A percentile compares a stretch with the other conserved stretches of the same genome.
phyloP scores from a whole-genome alignment of 148 eudicot genomes.

The Amaranthus palmeri region DNA sequence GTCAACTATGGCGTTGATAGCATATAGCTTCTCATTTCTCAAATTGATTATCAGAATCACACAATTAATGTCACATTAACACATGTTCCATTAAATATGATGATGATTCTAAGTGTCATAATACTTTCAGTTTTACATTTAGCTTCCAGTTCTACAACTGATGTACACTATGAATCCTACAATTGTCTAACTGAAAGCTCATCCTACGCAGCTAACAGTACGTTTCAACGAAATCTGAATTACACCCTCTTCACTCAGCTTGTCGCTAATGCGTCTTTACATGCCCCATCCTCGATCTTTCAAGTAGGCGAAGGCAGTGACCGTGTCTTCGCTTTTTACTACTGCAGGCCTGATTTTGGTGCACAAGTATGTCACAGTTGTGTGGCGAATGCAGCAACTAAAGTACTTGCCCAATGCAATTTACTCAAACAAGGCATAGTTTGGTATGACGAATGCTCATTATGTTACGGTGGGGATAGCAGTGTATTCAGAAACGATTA shows the following conservation, averaged over 20 bases:
- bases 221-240: slow-evolving; percentile 15
- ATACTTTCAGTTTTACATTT: too few relatives aligned
- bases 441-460: slow-evolving; percentile 26
- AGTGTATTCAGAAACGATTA: not conserved
- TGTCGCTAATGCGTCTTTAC: not conserved
- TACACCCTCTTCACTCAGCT: slow-evolving; percentile 13
- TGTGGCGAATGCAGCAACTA: slow-evolving; percentile 1
- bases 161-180: not conserved
- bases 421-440: slow-evolving; percentile 12
- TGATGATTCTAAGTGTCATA: too few relatives aligned
- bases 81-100: too few relatives aligned
- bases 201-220: slow-evolving; percentile 6
- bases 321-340: slow-evolving; percentile 23
- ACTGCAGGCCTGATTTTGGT: slow-evolving; percentile 24
- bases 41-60: too few relatives aligned
- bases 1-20: too few relatives aligned
- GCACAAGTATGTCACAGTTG: slow-evolving; percentile 19
- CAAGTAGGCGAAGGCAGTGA: slow-evolving; percentile 4
- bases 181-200: not conserved
- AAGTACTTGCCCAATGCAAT: not conserved
- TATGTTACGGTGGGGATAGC: slow-evolving; percentile 22
- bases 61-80: too few relatives aligned
- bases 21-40: too few relatives aligned
- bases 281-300: not conserved
- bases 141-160: not conserved